These are phyloP conservation scores for Uronychia setigera DNA, from an alignment of 73 alveolate species.

Conservation along the genomic window DNA sequence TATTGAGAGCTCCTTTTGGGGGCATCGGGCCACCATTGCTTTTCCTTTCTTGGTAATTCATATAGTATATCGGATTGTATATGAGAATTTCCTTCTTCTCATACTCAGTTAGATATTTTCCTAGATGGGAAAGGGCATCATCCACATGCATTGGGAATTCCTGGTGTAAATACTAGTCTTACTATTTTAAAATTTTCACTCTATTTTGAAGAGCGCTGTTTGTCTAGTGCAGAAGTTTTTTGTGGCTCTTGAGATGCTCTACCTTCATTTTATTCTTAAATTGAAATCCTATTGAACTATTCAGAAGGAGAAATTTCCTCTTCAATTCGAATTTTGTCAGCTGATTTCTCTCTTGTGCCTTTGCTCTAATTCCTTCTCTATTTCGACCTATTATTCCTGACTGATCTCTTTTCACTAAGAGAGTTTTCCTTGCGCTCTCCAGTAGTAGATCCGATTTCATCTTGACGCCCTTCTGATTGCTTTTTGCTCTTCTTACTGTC, in stretches of 20 bases:
- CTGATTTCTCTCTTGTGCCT: background rate
- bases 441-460: background rate
- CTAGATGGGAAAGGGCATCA: background rate
- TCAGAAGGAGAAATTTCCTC: background rate
- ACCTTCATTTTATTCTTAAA: too few relatives aligned
- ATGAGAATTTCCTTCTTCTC: constrained; percentile 17
- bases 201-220: background rate
- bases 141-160: constrained; percentile 25
- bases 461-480: background rate
- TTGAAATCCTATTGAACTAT: too few relatives aligned
- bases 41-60: constrained; percentile 28
- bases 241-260: too few relatives aligned
- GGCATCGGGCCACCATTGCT: constrained; percentile 16
- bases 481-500: background rate
- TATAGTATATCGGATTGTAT: constrained; percentile 26
- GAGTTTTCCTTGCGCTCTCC: background rate
- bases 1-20: constrained; percentile 23
- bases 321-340: too few relatives aligned
- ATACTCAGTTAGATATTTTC: background rate
- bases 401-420: too few relatives aligned
- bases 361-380: too few relatives aligned
- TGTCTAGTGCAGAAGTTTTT: background rate
- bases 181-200: background rate
- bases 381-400: too few relatives aligned
- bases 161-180: background rate